A percentile compares a stretch with the other conserved stretches of the same genome.
Conservation (phyloP, 345 rosid species). For the Moricandia moricandioides region DNA sequence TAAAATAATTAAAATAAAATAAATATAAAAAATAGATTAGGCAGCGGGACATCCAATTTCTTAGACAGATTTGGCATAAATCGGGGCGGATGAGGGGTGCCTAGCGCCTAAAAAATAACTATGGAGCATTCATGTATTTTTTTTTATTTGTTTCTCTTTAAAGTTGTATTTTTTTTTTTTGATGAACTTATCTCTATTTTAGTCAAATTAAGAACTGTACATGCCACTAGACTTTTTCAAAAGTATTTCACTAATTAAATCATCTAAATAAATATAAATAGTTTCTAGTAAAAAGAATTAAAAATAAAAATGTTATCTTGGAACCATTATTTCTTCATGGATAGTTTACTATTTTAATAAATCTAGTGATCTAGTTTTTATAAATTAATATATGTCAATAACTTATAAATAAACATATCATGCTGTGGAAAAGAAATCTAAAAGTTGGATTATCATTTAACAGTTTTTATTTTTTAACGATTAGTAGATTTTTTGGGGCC, state of each 20-base stretch:
- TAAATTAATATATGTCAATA: too few species aligned
- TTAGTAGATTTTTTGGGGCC: constrained; percentile 1
- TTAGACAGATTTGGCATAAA: too few species aligned
- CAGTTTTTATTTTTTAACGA: neutral
- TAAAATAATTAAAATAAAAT: too few species aligned
- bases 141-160: too few species aligned
- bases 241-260: neutral
- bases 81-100: too few species aligned
- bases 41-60: too few species aligned
- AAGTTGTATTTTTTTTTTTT: too few species aligned
- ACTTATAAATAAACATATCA: neutral
- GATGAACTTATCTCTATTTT: neutral
- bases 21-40: too few species aligned
- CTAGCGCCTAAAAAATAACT: too few species aligned
- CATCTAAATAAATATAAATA: too few species aligned
- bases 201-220: neutral
- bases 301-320: neutral
- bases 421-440: neutral
- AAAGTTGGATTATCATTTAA: neutral
- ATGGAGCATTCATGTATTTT: neutral
- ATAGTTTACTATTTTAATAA: neutral
- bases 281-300: neutral
- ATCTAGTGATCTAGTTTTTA: neutral
- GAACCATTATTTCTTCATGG: neutral
- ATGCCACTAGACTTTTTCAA: neutral